Evolutionary conservation across 1,284 basidiomycete genomes (phyloP), one percentile per base, ranked within the genome.

Genomic region (Violaceomyces palustris): DNA sequence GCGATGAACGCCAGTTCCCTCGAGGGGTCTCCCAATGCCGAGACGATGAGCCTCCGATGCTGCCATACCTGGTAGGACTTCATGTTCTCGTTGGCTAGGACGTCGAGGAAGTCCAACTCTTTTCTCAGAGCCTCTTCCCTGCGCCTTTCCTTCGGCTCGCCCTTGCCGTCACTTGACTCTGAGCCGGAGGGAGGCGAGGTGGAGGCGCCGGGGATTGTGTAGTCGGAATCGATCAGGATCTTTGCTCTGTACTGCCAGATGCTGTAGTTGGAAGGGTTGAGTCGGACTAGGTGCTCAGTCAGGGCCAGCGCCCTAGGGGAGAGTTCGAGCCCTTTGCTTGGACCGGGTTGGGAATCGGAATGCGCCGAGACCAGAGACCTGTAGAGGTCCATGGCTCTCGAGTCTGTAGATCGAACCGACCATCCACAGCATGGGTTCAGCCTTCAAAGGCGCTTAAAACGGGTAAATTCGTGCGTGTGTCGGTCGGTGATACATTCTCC

Each of bases 31-130:
- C 53, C 61, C 4, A 67, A 39, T 9, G 56, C 54, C 0, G 50
- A 29, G 0, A 69, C 61, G 4, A 71, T 41, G 6, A 67, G 10
- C 14, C 58, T 41, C 5, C 68, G 49, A 18, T 71, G 68, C 39
- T 71, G 68, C 67, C 70, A 72, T 2, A 72, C 66, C 40, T 72
- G 70, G 30, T 72, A 72, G 39, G 47, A 52, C 38, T 72, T 72
- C 69, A 72, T 68, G 30, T 69, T 66, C 4, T 39, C 35, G 23
- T 57, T 43, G 12, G 67, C 64, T 28, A 69, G 39, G 1, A 50
- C 46, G 21, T 70, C 59, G n/a, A 70, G 26, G 42, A 57, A 70
- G 1, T 26, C 40, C 10, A 70, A 39, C 31, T 70, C 67, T 1
- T 58, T 35, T 4, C 39, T 9, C 12, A 68, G 42, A 2, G 54